phyloP scores from a whole-genome alignment of 108 stramenopile species.

The Nannochloropsis salina region DNA sequence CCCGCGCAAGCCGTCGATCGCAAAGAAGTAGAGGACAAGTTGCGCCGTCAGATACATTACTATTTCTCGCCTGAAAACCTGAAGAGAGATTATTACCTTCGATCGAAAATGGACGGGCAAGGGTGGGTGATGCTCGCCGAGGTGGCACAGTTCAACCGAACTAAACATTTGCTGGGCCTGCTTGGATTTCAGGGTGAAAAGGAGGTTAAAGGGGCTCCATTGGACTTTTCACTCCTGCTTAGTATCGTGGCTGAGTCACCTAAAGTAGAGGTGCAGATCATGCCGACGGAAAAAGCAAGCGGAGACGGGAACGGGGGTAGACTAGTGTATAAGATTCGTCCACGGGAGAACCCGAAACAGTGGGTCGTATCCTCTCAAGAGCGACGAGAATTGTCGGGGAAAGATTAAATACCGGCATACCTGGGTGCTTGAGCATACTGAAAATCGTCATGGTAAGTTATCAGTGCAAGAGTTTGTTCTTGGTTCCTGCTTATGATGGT shows the following conservation, averaged over 20 bases:
- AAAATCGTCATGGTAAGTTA: no score
- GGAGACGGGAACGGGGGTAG: not conserved
- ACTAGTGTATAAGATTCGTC: not conserved
- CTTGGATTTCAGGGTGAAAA: not conserved
- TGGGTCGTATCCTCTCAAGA: not conserved
- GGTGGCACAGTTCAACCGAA: not conserved
- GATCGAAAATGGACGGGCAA: not conserved
- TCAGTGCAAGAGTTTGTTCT: no score
- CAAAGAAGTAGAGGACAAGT: not conserved
- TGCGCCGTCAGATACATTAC: not conserved
- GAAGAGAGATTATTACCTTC: not conserved
- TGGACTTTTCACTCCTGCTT: not conserved
- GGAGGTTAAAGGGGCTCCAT: not conserved
- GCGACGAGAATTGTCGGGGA: not conserved
- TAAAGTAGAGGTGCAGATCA: not conserved
- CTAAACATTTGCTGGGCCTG: not conserved
- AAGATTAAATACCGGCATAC: no score
- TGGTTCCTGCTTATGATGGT: no score
- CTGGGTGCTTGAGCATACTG: no score
- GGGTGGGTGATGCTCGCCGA: not conserved
- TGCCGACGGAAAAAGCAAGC: not conserved
- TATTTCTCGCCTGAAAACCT: conserved; percentile 2
- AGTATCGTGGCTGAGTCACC: not conserved
- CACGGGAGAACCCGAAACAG: not conserved
- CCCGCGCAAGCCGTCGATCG: no score